A percentile compares a stretch with the other conserved stretches of the same genome.
These are phyloP conservation scores for Agarophyton chilense DNA, from an alignment of 23 red algal genomes.

Conservation along the genomic window DNA sequence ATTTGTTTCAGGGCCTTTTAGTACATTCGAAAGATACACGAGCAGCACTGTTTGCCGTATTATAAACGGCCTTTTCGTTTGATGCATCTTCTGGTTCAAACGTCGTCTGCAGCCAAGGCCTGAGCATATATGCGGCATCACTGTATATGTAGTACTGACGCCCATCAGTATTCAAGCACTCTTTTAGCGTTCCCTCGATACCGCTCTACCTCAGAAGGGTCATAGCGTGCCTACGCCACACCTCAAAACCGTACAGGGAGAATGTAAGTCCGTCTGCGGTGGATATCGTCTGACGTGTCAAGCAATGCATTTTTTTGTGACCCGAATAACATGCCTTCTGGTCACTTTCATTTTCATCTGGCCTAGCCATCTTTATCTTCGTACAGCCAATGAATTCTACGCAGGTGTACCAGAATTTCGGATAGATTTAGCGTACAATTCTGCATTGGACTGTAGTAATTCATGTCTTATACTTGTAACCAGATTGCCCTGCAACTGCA, in stretches of 20 bases:
- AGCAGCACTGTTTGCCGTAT: not conserved
- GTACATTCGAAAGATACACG: not conserved
- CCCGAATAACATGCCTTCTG: conserved; percentile 9
- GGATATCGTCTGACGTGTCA: conserved; percentile 21
- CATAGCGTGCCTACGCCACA: conserved; percentile 23
- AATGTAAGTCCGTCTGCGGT: conserved; percentile 48
- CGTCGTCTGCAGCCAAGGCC: conserved; percentile 6
- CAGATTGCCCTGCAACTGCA: not conserved
- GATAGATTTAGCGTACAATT: not conserved
- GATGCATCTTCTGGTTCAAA: not conserved
- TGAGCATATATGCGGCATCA: conserved; percentile 20
- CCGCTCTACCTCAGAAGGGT: not conserved
- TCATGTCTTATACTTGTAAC: not conserved
- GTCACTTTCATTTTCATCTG: not conserved
- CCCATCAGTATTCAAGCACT: not conserved
- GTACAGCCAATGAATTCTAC: conserved; percentile 39
- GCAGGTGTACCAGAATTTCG: not conserved
- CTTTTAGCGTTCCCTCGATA: not conserved
- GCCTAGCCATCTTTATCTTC: conserved; percentile 8
- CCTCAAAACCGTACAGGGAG: not conserved
- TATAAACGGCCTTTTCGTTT: not conserved
- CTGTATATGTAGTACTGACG: conserved; percentile 15
- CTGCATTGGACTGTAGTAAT: not conserved
- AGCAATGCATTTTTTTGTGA: conserved; percentile 28
- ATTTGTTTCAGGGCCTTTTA: conserved; percentile 38